These are phyloP conservation scores for Rehmannia glutinosa DNA, from an alignment of 257 asterid species.

Conservation along the genomic window DNA sequence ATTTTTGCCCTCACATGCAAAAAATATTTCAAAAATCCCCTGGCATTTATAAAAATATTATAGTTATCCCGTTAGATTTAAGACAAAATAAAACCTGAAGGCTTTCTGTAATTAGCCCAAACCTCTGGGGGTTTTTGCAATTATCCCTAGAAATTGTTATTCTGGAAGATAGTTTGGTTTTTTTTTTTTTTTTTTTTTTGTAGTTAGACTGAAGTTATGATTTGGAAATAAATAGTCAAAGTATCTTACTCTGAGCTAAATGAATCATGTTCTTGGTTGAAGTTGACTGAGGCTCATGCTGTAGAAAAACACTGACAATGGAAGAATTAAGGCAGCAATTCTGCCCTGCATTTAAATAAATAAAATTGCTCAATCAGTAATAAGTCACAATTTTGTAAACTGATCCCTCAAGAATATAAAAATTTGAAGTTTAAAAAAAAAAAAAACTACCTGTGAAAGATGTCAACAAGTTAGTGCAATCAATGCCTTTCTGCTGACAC, in stretches of 20 bases:
- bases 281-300: slow-evolving; percentile 42
- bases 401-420: background rate
- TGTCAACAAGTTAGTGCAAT: slow-evolving; percentile 31
- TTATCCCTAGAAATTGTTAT: too few species aligned
- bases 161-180: too few species aligned
- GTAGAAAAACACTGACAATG: slow-evolving; percentile 11
- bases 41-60: too few species aligned
- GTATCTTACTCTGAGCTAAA: slow-evolving; percentile 37
- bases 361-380: background rate
- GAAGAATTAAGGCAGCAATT: slow-evolving; percentile 40
- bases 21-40: too few species aligned
- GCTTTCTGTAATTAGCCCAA: too few species aligned
- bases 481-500: slow-evolving; percentile 19
- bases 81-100: too few species aligned
- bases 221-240: background rate
- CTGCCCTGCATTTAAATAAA: slow-evolving; percentile 16
- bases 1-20: too few species aligned
- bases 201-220: too few species aligned
- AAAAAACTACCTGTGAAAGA: slow-evolving; percentile 28
- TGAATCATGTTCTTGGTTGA: slow-evolving; percentile 49
- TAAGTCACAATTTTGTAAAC: background rate
- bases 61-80: too few species aligned
- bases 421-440: too few species aligned
- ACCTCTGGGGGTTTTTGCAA: too few species aligned
- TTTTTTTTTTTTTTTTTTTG: too few species aligned